Percentiles rank a stretch among this genome's conserved stretches.
Conservation (phyloP, 2,329 filamentous ascomycete genomes). For the Mollisia scopiformis region DNA sequence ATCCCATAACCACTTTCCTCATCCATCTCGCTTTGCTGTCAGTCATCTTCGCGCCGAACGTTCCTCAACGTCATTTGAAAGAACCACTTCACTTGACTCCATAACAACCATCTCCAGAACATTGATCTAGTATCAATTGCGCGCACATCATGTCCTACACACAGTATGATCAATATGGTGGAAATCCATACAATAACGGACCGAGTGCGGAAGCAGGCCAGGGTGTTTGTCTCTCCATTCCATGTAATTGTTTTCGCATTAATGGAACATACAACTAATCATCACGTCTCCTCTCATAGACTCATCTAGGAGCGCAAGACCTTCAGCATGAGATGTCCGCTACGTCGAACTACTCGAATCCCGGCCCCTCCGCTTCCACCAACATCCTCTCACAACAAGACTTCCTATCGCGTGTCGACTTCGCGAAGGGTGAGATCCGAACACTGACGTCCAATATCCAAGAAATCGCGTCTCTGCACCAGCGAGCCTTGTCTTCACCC, state of each 20-base stretch:
- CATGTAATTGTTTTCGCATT: neutral
- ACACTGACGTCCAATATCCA: constrained; percentile 68
- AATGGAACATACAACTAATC: constrained; percentile 2
- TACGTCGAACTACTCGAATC: constrained; percentile 31
- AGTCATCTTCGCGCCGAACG: neutral
- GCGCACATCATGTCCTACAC: constrained; percentile 60
- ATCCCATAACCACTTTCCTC: neutral
- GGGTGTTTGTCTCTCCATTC: constrained; percentile 21
- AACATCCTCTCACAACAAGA: constrained; percentile 62
- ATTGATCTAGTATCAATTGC: constrained; percentile 27
- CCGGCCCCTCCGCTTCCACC: constrained; percentile 31
- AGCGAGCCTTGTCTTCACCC: constrained; percentile 69
- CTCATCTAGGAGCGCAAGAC: constrained; percentile 23
- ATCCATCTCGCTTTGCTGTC: neutral
- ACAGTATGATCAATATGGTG: constrained; percentile 56
- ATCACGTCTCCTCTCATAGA: constrained; percentile 1
- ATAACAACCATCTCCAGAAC: neutral
- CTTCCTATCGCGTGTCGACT: constrained; percentile 69
- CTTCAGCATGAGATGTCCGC: constrained; percentile 31
- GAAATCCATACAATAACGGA: constrained; percentile 64
- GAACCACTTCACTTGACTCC: neutral
- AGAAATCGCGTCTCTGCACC: constrained; percentile 70
- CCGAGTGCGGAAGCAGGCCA: constrained; percentile 43
- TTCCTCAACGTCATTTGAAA: constrained; percentile 11
- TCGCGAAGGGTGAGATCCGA: constrained; percentile 69